Evolutionary conservation across 176 grass and related monocot genomes (phyloP), one percentile per base, ranked within the genome.

Genomic region (Aegilops umbellulata): DNA sequence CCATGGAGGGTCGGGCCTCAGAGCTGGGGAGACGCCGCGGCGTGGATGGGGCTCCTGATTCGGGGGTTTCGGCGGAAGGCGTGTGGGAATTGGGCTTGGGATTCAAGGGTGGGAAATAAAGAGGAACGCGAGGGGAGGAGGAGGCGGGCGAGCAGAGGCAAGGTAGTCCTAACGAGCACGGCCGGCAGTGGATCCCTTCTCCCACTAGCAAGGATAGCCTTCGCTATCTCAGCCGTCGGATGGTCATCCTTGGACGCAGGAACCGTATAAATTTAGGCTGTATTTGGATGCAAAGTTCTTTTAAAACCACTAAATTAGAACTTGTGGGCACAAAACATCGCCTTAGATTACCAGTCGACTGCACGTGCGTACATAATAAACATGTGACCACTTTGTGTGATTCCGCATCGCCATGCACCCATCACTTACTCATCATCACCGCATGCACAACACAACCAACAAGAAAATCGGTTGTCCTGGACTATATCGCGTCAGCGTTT

Each of bases 1-100:
- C 89, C 89, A 91, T 91, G 46, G 85, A 30, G 12, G n/a, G 80
- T 25, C 20, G 65, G 38, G 55, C 53, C 65, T 80, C 47, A 17
- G 53, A 32, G 36, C 8, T 34, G 77, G 82, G 10, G 1, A 39
- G 51, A 22, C 20, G 51, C 51, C 19, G 39, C 39, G 57, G 26
- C 58, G 31, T 34, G 38, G 32, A 64, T 42, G 32, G 60, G 65
- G 30, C 65, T 36, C 35, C 31, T 60, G 65, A 78, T 78, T 79
- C 61, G 82, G 53, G 72, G 73, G 31, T 11, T 66, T 77, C 26
- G 46, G 31, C 75, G n/a, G 74, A 29, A 12, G 36, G 49, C 47
- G 72, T 64, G 80, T n/a, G 65, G 34, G 11, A 65, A 63, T 39
- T 49, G 22, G 6, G 65, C 12, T 7, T 16, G 27, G 27, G 74